Conservation (phyloP, 768 basidiomycete genomes). For the Tylopilus sp. region DNA sequence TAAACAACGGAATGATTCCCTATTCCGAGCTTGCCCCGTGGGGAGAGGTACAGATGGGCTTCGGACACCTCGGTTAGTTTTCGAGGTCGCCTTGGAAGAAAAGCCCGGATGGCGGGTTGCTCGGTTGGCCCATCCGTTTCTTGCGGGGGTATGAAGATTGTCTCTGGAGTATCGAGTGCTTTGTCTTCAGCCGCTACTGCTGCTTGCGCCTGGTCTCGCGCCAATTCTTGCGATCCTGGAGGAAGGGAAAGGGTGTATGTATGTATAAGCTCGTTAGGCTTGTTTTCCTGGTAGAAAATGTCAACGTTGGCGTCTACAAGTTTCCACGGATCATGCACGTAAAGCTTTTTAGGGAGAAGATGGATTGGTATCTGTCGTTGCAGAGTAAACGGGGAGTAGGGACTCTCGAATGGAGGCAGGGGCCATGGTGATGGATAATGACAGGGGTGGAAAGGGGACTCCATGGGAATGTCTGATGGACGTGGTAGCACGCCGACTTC, state of each 20-base stretch:
- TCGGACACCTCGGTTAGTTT: constrained; percentile 27
- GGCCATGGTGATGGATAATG: constrained; percentile 43
- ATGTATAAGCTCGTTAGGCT: constrained; percentile 26
- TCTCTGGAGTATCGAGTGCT: not conserved
- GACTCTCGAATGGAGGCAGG: constrained; percentile 34
- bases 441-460: constrained; percentile 27
- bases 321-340: constrained; percentile 42
- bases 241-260: constrained; percentile 29
- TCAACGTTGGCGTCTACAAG: constrained; percentile 14
- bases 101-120: constrained; percentile 27
- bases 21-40: constrained; percentile 32
- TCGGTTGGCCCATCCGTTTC: constrained; percentile 22
- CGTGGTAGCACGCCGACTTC: not conserved
- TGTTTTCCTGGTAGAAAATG: constrained; percentile 3
- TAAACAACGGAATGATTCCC: constrained; percentile 54
- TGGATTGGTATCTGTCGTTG: constrained; percentile 32
- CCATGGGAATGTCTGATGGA: not conserved
- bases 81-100: constrained; percentile 26
- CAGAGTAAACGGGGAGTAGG: constrained; percentile 22
- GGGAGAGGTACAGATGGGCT: constrained; percentile 49
- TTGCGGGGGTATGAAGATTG: constrained; percentile 21
- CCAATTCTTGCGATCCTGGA: constrained; percentile 3
- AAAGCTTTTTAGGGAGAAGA: constrained; percentile 39
- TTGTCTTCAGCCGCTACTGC: constrained; percentile 7
- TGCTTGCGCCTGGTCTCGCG: constrained; percentile 2